A percentile compares a stretch with the other conserved stretches of the same genome.
Conservation (phyloP, 495 filamentous ascomycete genomes). For the Physcia stellaris region DNA sequence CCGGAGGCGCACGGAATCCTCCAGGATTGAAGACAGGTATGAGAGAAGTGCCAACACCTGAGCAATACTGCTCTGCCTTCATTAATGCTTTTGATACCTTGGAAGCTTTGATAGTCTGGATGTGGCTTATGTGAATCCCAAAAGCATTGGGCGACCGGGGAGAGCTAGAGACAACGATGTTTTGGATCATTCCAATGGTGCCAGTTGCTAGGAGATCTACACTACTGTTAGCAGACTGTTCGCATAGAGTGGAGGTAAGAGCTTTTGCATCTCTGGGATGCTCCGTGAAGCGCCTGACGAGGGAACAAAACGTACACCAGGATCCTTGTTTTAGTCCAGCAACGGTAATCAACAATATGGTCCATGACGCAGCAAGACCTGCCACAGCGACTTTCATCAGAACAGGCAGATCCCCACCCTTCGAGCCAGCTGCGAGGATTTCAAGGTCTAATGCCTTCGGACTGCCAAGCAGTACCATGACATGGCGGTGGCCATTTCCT, state of each 20-base stretch:
- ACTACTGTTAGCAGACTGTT: too few relatives aligned
- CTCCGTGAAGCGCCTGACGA: too few relatives aligned
- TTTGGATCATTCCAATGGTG: slow-evolving; percentile 32
- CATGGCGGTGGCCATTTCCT: slow-evolving; percentile 33
- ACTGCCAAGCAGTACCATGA: slow-evolving; percentile 25
- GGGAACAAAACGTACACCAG: too few relatives aligned
- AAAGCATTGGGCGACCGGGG: slow-evolving; percentile 17
- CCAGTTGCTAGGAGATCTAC: slow-evolving; percentile 30
- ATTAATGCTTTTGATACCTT: slow-evolving; percentile 24
- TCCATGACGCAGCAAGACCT: slow-evolving; percentile 23
- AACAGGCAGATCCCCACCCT: slow-evolving; percentile 9
- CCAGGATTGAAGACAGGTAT: slow-evolving; percentile 23
- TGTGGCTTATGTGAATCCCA: slow-evolving; percentile 19
- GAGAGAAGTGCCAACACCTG: slow-evolving; percentile 20
- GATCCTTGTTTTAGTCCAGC: slow-evolving; percentile 21
- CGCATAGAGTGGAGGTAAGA: too few relatives aligned
- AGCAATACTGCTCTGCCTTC: slow-evolving; percentile 18
- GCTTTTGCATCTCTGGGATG: too few relatives aligned
- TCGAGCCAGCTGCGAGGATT: slow-evolving; percentile 19
- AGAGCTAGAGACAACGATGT: slow-evolving; percentile 24
- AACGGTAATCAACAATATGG: slow-evolving; percentile 24
- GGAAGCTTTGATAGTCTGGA: slow-evolving; percentile 15
- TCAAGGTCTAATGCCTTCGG: slow-evolving; percentile 27
- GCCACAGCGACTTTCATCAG: slow-evolving; percentile 8
- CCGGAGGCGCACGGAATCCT: too few relatives aligned